phyloP scores from a whole-genome alignment of 163 green algal species.

The Chlamydomonas reinhardtii region DNA sequence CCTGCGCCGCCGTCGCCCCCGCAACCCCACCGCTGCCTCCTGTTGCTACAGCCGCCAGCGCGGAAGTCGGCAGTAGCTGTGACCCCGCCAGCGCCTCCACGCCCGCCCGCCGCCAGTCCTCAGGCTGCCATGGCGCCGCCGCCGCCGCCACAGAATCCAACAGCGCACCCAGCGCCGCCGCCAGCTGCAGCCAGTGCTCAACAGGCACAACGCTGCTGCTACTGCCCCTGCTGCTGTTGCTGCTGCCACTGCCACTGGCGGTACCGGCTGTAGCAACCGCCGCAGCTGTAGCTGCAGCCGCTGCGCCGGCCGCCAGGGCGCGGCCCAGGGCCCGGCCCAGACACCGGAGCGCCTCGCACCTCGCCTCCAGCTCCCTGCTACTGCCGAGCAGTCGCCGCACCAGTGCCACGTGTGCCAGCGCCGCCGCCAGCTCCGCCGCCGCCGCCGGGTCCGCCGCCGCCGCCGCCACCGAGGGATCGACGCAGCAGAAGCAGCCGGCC shows the following conservation, averaged over 20 bases:
- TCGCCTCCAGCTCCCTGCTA: slow-evolving; percentile 51
- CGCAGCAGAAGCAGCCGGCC: slow-evolving; percentile 21
- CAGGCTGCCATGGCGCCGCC: slow-evolving; percentile 55
- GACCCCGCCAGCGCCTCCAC: slow-evolving; percentile 53
- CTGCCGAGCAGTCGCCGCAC: slow-evolving; percentile 20
- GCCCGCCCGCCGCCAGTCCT: slow-evolving; percentile 52
- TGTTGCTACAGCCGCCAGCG: not conserved
- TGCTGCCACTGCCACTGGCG: not conserved
- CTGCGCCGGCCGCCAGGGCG: slow-evolving; percentile 11
- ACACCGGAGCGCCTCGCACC: slow-evolving; percentile 63
- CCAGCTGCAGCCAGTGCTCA: not conserved
- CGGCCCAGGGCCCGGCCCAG: slow-evolving; percentile 48
- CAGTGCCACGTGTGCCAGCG: slow-evolving; percentile 20
- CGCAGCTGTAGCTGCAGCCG: not conserved
- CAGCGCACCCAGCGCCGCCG: slow-evolving; percentile 1
- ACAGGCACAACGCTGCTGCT: not conserved
- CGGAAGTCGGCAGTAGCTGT: slow-evolving; percentile 38
- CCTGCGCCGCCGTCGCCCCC: slow-evolving; percentile 17
- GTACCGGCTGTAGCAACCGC: not conserved
- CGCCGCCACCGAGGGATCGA: not conserved
- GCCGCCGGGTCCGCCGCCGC: not conserved
- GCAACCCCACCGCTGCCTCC: not conserved
- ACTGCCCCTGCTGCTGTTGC: not conserved
- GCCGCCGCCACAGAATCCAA: slow-evolving; percentile 24
- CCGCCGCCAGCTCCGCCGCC: not conserved